Conservation (phyloP, 1,139 yeast genomes). For the Blastobotrys capitulatus region DNA sequence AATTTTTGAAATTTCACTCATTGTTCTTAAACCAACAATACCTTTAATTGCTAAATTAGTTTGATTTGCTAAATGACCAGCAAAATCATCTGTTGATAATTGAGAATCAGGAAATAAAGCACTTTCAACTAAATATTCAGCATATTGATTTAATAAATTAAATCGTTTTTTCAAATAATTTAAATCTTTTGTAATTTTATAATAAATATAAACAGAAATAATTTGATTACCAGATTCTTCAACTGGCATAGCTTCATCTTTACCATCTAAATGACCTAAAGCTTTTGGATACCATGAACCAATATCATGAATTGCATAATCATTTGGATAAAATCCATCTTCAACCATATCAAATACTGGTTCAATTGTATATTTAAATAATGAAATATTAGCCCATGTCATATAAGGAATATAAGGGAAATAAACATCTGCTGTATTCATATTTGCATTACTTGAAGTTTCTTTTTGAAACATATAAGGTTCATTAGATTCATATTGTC, state of each 20-base stretch:
- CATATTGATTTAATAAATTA: conserved; percentile 3
- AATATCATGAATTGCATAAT: conserved; percentile 11
- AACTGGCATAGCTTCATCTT: conserved; percentile 11
- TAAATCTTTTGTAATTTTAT: background rate
- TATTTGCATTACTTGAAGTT: conserved; percentile 8
- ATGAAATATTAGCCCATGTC: conserved; percentile 2
- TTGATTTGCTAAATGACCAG: conserved; percentile 11
- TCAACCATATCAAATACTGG: conserved; percentile 8
- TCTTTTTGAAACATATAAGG: conserved; percentile 10
- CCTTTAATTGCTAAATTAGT: conserved; percentile 12
- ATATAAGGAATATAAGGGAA: conserved; percentile 12
- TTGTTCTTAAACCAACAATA: conserved; percentile 7
- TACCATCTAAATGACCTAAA: conserved; percentile 8
- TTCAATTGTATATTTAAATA: conserved; percentile 3
- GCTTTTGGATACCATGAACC: conserved; percentile 11
- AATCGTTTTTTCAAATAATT: conserved; percentile 4
- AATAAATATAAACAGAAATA: conserved; percentile 1
- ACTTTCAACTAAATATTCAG: conserved; percentile 7
- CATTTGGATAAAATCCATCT: conserved; percentile 9
- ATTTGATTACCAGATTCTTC: conserved; percentile 8
- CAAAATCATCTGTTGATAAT: conserved; percentile 14
- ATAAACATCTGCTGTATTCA: conserved; percentile 9
- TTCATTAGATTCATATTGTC: background rate
- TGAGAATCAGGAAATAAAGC: conserved; percentile 8
- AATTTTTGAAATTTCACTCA: conserved; percentile 7